Conservation (phyloP, 371 early-diverging fungal species). For the Dinochytrium kinnereticum region DNA sequence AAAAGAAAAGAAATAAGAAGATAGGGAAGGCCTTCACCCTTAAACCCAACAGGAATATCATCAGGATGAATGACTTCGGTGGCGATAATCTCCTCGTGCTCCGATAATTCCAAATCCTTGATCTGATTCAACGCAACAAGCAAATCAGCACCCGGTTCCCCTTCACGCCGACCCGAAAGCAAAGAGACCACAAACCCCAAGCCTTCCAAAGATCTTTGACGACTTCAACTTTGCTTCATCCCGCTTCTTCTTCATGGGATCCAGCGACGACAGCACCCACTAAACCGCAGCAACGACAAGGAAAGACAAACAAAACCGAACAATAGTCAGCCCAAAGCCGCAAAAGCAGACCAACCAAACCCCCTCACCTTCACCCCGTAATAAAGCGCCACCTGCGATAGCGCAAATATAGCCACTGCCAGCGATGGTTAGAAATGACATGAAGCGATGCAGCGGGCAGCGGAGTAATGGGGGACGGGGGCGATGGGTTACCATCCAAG, state of each 20-base stretch:
- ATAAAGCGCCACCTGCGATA: constrained; percentile 84
- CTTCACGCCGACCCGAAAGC: too few species aligned
- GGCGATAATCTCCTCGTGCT: constrained; percentile 94
- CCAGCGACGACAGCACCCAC: constrained; percentile 72
- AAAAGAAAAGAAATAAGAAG: too few species aligned
- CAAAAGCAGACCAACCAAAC: neutral
- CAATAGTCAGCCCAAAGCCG: neutral
- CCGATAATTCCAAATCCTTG: constrained; percentile 77
- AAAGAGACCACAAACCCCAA: constrained; percentile 67
- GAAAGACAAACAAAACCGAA: neutral
- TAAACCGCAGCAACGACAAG: constrained; percentile 30
- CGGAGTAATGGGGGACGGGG: neutral
- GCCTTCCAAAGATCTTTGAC: constrained; percentile 68
- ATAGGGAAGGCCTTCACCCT: too few species aligned
- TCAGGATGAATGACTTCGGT: constrained; percentile 92
- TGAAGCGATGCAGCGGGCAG: too few species aligned
- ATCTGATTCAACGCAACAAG: constrained; percentile 39
- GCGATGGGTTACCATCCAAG: constrained; percentile 4
- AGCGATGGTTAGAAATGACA: too few species aligned
- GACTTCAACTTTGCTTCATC: constrained; percentile 76
- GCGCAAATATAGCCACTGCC: constrained; percentile 63
- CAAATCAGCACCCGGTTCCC: neutral
- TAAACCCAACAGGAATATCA: constrained; percentile 85
- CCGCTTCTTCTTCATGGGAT: constrained; percentile 75
- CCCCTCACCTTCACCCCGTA: constrained; percentile 66